A percentile compares a stretch with the other conserved stretches of the same genome.
Evolutionary conservation across 2,329 filamentous ascomycete genomes (phyloP).

Genomic region (Colletotrichum tofieldiae): DNA sequence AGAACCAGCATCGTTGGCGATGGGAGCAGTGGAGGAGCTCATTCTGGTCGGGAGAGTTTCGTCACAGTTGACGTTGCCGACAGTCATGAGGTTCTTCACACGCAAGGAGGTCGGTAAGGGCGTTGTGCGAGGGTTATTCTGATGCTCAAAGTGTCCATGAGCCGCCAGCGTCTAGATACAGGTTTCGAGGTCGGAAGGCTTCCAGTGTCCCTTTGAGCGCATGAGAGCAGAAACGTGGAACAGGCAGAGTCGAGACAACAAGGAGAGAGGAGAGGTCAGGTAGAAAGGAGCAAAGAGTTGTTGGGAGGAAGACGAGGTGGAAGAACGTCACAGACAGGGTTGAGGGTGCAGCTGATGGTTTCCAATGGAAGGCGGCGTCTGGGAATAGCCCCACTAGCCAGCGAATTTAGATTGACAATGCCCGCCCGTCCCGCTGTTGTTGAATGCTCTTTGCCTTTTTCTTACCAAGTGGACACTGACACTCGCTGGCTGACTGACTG

Average conservation of each 20-base stretch:
- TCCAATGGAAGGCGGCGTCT: slow-evolving; percentile 19
- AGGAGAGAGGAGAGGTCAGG: background rate
- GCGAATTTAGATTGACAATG: slow-evolving; percentile 27
- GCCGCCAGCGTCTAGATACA: slow-evolving; percentile 36
- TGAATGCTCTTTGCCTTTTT: slow-evolving; percentile 12
- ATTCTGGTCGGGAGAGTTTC: slow-evolving; percentile 36
- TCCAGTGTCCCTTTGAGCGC: slow-evolving; percentile 6
- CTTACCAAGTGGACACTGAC: slow-evolving; percentile 2
- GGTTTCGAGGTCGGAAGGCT: background rate
- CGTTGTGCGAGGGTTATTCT: slow-evolving; percentile 37
- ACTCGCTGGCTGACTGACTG: background rate
- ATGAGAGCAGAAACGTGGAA: background rate
- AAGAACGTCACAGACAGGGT: slow-evolving; percentile 39
- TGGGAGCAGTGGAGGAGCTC: slow-evolving; percentile 44
- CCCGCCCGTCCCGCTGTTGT: slow-evolving; percentile 32
- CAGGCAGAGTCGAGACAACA: background rate
- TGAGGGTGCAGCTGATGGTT: slow-evolving; percentile 21
- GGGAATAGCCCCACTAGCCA: slow-evolving; percentile 21
- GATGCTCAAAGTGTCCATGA: slow-evolving; percentile 41
- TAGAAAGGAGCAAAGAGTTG: slow-evolving; percentile 16
- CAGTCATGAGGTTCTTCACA: slow-evolving; percentile 31
- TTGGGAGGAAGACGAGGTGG: slow-evolving; percentile 22
- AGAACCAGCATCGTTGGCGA: slow-evolving; percentile 32
- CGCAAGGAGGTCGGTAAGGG: slow-evolving; percentile 41
- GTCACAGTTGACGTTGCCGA: slow-evolving; percentile 9